Base-by-base conservation (phyloP, 164 flowering plant species). In the Buxus sempervirens region DNA sequence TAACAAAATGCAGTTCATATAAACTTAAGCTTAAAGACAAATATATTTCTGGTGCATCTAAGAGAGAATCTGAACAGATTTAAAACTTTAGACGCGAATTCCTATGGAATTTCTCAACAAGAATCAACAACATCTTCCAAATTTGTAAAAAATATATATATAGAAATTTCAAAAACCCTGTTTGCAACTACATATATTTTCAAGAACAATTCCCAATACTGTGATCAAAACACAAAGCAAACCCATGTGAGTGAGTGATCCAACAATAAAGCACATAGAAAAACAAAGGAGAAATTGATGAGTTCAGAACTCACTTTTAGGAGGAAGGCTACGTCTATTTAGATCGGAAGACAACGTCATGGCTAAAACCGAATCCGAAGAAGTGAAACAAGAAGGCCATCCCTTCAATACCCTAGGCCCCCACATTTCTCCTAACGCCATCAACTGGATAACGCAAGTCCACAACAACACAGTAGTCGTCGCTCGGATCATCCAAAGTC, bases 391-490 rank as follows among this genome's bases (percentile, higher is more conserved):
- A 62, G 98, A 82, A 54, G 98, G 98, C 98, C 96, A 93, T 0
- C 94, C 96, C 67, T 86, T 90, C 75, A 92, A 76, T 38, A 87
- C 89, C 49, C 94, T 75, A 4, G 92, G 97, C 14, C 91, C 92
- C 92, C 90, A 90, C 70, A 76, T 78, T 64, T 87, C 94, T 0
- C 92, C 90, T 79, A 92, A 74, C 22, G 94, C 83, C 42, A 84
- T 83, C 60, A 92, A 69, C 78, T 92, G 97, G 53, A 92, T 90
- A 13, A 90, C 63, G 72, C 97, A 92, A 60, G 91, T 92, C 96
- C 97, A 90, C 4, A 92, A 74, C 82, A 92, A 76, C 53, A 92
- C 81, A 15, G 88, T 80, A 0, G 96, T 92, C 0, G 90, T 87
- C 0, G 91, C 96, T 22, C 97, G 75, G 49, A 92, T 84, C 79